Percentiles rank a stretch among this genome's conserved stretches.
phyloP scores from a whole-genome alignment of 2,329 filamentous ascomycete genomes.

The Neofusicoccum parvum region DNA sequence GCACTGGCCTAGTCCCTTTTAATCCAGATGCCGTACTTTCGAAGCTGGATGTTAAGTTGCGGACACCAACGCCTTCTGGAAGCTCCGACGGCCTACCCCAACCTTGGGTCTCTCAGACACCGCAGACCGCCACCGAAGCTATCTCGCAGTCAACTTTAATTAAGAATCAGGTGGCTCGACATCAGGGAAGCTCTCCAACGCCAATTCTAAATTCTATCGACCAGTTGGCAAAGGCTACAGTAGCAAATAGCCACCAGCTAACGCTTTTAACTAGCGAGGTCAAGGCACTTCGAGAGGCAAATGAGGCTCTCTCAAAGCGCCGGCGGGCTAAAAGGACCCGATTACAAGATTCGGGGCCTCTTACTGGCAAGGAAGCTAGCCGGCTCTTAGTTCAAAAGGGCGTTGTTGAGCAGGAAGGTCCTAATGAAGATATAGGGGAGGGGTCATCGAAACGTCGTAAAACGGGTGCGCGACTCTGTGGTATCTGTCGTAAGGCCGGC shows the following conservation, averaged over 20 bases:
- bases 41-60: constrained; percentile 31
- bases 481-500: constrained; percentile 10
- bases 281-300: background rate
- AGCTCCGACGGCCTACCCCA: background rate
- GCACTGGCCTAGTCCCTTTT: constrained; percentile 34
- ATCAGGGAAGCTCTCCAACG: constrained; percentile 18
- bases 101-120: constrained; percentile 14
- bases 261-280: background rate
- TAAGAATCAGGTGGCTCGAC: background rate
- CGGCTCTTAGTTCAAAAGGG: constrained; percentile 3
- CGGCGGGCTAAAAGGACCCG: constrained; percentile 20
- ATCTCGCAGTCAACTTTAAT: background rate
- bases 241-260: background rate
- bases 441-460: background rate
- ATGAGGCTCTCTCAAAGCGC: constrained; percentile 19
- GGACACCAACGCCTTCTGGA: constrained; percentile 21
- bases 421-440: background rate
- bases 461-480: no score
- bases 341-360: background rate
- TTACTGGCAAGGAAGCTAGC: background rate
- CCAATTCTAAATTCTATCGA: constrained; percentile 4
- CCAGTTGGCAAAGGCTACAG: constrained; percentile 1
- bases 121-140: constrained; percentile 5
- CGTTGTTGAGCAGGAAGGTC: background rate
- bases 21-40: constrained; percentile 33